Evolutionary conservation across 768 basidiomycete genomes (phyloP).

Genomic region (Tubosaeta sp.): DNA sequence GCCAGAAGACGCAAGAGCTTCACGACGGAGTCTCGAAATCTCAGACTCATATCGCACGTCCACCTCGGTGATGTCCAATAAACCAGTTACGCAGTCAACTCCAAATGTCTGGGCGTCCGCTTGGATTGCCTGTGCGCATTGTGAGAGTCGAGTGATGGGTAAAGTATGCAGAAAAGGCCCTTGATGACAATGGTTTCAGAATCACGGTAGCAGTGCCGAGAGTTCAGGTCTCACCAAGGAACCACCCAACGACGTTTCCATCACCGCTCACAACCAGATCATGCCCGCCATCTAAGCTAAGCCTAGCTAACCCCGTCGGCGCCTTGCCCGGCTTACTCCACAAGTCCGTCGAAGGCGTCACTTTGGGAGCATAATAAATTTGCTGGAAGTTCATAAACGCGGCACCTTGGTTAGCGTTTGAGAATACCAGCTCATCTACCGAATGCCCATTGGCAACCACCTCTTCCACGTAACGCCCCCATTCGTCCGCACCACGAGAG

Average conservation of each 20-base stretch:
- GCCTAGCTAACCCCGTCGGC: slow-evolving; percentile 52
- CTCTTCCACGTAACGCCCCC: slow-evolving; percentile 44
- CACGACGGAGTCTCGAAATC: slow-evolving; percentile 51
- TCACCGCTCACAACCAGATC: slow-evolving; percentile 61
- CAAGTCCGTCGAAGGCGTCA: slow-evolving; percentile 41
- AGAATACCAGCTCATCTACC: slow-evolving; percentile 53
- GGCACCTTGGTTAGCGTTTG: slow-evolving; percentile 37
- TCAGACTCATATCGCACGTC: slow-evolving; percentile 59
- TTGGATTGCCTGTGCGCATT: slow-evolving; percentile 47
- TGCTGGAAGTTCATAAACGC: slow-evolving; percentile 72
- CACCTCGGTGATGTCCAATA: slow-evolving; percentile 57
- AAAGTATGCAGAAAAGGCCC: slow-evolving; percentile 44
- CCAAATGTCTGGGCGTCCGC: slow-evolving; percentile 54
- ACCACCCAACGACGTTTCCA: slow-evolving; percentile 67
- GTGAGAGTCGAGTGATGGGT: slow-evolving; percentile 47
- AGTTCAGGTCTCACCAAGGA: slow-evolving; percentile 49
- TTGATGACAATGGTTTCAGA: slow-evolving; percentile 4
- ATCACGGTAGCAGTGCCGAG: neutral
- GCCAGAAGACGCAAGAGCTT: slow-evolving; percentile 32
- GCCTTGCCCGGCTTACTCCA: slow-evolving; percentile 73
- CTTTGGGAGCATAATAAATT: slow-evolving; percentile 52
- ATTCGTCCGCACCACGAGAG: slow-evolving; percentile 38
- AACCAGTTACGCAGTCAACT: slow-evolving; percentile 52
- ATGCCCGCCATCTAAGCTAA: slow-evolving; percentile 74
- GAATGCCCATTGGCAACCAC: slow-evolving; percentile 52